phyloP scores from a whole-genome alignment of 768 basidiomycete species.

The Panaeolus papilionaceus region DNA sequence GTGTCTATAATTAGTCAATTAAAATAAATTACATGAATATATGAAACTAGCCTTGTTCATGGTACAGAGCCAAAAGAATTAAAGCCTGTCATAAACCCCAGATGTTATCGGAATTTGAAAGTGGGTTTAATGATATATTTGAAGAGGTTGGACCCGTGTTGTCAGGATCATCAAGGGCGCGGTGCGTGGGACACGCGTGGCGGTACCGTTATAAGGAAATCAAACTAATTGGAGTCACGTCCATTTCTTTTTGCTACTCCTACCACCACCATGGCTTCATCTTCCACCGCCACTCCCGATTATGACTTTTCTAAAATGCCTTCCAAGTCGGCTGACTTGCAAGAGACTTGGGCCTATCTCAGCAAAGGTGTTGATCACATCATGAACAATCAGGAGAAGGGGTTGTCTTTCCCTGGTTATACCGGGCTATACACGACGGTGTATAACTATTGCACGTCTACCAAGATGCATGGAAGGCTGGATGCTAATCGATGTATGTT shows the following conservation, averaged over 20 bases:
- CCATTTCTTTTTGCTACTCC: slow-evolving; percentile 25
- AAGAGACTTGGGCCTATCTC: slow-evolving; percentile 89
- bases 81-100: no score
- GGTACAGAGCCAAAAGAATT: neutral
- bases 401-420: slow-evolving; percentile 73
- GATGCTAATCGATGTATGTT: slow-evolving; percentile 74
- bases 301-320: slow-evolving; percentile 58
- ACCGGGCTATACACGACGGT: slow-evolving; percentile 90
- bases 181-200: slow-evolving; percentile 35
- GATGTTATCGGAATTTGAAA: neutral
- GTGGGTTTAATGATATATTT: neutral
- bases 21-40: neutral
- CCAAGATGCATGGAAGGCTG: slow-evolving; percentile 72
- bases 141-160: slow-evolving; percentile 15
- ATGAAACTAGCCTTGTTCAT: neutral
- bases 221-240: slow-evolving; percentile 30
- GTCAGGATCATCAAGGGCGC: slow-evolving; percentile 19
- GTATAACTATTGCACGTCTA: slow-evolving; percentile 98
- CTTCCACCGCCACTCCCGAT: slow-evolving; percentile 35
- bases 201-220: slow-evolving; percentile 31
- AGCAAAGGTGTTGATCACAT: slow-evolving; percentile 89
- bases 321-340: slow-evolving; percentile 71
- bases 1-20: neutral
- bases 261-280: slow-evolving; percentile 40
- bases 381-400: slow-evolving; percentile 87